phyloP scores from a whole-genome alignment of 176 grass and related monocot species.

The Zea luxurians region DNA sequence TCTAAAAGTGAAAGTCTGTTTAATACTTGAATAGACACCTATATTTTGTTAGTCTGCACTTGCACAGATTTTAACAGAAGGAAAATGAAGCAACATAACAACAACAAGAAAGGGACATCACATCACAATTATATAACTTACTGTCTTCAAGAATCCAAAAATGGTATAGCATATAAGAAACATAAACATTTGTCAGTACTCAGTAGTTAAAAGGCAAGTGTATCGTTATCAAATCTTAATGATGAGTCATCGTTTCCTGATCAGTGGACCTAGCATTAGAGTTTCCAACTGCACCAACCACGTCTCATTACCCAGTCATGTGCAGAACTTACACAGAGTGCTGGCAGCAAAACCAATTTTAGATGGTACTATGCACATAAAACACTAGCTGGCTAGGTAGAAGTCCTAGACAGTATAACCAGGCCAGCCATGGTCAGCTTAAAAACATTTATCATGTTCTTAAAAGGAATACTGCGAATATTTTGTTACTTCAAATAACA shows the following conservation, averaged over 20 bases:
- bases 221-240: background rate
- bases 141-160: background rate
- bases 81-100: background rate
- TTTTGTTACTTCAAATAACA: conserved; percentile 6
- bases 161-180: background rate
- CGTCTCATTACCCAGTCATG: background rate
- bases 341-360: conserved; percentile 14
- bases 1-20: conserved; percentile 2
- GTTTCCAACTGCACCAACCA: background rate
- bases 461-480: background rate
- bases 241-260: background rate
- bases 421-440: background rate
- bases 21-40: background rate
- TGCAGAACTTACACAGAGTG: background rate
- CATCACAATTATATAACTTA: background rate
- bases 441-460: background rate
- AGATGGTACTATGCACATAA: background rate
- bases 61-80: background rate
- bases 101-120: background rate
- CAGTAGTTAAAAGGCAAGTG: background rate
- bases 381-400: conserved; percentile 17
- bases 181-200: background rate
- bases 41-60: conserved; percentile 5
- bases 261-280: background rate
- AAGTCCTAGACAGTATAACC: conserved; percentile 12